Conservation (phyloP, 1,284 basidiomycete genomes). For the Athelia psychrophila region DNA sequence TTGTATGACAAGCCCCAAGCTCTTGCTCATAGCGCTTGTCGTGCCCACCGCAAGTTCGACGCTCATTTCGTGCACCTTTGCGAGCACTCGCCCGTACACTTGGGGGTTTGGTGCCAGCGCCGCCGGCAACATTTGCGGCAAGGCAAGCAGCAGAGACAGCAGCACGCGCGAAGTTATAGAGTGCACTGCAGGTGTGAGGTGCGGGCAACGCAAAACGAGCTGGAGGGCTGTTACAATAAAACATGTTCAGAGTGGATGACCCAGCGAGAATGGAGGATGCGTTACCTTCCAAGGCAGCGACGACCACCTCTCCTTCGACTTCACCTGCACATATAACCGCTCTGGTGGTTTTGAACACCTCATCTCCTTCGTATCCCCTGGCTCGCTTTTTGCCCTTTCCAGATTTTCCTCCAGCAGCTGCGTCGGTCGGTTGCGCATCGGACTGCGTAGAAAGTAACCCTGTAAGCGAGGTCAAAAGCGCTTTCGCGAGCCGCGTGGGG, state of each 20-base stretch:
- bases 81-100: constrained; percentile 42
- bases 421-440: constrained; percentile 21
- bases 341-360: constrained; percentile 60
- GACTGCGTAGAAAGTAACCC: constrained; percentile 44
- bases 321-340: constrained; percentile 44
- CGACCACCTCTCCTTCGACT: constrained; percentile 51
- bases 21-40: constrained; percentile 55
- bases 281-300: constrained; percentile 66
- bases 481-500: constrained; percentile 53
- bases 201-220: constrained; percentile 43
- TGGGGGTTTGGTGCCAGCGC: constrained; percentile 51
- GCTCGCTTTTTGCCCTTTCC: constrained; percentile 71
- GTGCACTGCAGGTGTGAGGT: constrained; percentile 48
- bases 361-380: constrained; percentile 76
- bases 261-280: constrained; percentile 7
- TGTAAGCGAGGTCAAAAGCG: constrained; percentile 48
- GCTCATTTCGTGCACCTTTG: constrained; percentile 44
- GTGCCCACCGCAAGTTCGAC: constrained; percentile 51
- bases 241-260: constrained; percentile 2
- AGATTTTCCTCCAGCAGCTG: constrained; percentile 25
- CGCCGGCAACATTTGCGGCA: constrained; percentile 55
- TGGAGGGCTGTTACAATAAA: constrained; percentile 41
- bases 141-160: constrained; percentile 50
- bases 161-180: constrained; percentile 59
- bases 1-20: constrained; percentile 49